Base-by-base conservation (phyloP, 2,329 filamentous ascomycete genomes). In the Dryadomyces quercivorus region DNA sequence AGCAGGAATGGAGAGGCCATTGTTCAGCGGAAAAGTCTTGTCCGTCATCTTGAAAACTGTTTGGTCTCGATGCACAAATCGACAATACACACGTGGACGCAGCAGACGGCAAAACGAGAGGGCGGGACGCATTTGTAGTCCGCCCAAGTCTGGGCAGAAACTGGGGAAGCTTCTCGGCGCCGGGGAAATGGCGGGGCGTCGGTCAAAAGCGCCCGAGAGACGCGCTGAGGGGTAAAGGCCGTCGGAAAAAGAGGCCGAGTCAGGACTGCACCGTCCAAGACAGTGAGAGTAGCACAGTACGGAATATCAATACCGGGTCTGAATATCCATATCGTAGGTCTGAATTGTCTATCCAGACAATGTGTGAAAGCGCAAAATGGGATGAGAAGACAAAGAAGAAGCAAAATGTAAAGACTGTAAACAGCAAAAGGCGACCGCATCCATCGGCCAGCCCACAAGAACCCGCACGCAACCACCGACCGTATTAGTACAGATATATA, bases 11-110 rank as follows among this genome's bases (percentile, higher is more conserved):
- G 78, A 71, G 55, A 73, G 69, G 56, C 81, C 81, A 42, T 74
- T 83, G 72, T 85, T 86, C 60, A 86, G 76, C 64, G 77, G 82
- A 69, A 81, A 84, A 21, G 71, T 73, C 59, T 75, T 72, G 60
- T 73, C 72, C 56, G 76, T 70, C 78, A 82, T 82, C 58, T 54
- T 71, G 54, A 6, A 8, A n/a, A 34, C 5, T 13, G 40, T 5
- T n/a, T n/a, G n/a, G n/a, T n/a, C 26, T 31, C 26, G 26, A 31
- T 31, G 26, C 26, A 31, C 26, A 31, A 31, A 31, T 31, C 26
- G 26, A 31, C 8, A 8, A 31, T 31, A 31, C 26, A 31, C 26
- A 31, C 26, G 26, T 31, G 26, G 34, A 47, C 20, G 42, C 40
- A 15, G 52, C 34, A 22, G 48, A 22, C 26, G 21, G 34, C 21